phyloP scores from a whole-genome alignment of 2,329 filamentous ascomycete species.

The Proliferodiscus dingleyae region DNA sequence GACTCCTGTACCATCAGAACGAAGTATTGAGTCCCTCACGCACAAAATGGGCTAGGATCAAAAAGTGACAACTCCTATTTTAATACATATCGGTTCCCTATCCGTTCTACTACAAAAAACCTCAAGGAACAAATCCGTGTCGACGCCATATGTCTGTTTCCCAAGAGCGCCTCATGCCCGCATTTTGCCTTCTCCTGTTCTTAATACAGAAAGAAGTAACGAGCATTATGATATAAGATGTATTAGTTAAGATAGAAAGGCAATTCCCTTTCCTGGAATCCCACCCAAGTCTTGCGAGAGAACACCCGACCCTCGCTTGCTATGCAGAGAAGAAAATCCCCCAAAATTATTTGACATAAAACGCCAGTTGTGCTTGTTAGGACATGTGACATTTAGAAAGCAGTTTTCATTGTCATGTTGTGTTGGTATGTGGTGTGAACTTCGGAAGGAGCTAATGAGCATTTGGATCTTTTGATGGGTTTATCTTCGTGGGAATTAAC shows the following conservation, averaged over 20 bases:
- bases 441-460: conserved; percentile 1
- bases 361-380: conserved; percentile 30
- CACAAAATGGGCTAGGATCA: neutral
- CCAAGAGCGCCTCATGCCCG: conserved; percentile 16
- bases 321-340: conserved; percentile 32
- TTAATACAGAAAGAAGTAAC: conserved; percentile 20
- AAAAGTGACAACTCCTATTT: conserved; percentile 27
- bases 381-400: conserved; percentile 31
- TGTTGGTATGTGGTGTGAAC: conserved; percentile 2
- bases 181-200: conserved; percentile 19
- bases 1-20: neutral
- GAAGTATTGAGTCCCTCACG: no score
- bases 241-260: conserved; percentile 24
- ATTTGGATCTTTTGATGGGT: neutral
- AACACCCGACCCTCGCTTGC: conserved; percentile 31
- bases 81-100: conserved; percentile 28
- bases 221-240: conserved; percentile 32
- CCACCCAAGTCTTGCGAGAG: conserved; percentile 26
- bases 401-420: conserved; percentile 7
- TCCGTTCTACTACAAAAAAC: conserved; percentile 8
- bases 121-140: conserved; percentile 20
- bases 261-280: conserved; percentile 15
- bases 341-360: conserved; percentile 26
- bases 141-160: conserved; percentile 30
- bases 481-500: neutral